Evolutionary conservation across 2,329 filamentous ascomycete species (phyloP).

Genomic region (Aspergillus nomiae): DNA sequence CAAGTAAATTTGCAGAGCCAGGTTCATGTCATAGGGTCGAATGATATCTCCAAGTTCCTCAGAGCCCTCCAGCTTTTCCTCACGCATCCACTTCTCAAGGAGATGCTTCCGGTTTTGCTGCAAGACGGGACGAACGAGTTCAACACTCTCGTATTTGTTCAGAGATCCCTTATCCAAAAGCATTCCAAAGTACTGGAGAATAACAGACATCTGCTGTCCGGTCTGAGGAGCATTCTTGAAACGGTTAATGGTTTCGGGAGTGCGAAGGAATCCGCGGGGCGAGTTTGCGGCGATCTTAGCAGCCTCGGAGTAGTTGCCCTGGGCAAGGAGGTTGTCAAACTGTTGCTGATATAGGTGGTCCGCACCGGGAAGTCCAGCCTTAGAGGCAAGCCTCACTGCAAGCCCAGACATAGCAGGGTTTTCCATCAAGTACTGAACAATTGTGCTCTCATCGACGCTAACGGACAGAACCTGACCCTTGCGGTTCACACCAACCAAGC

Average conservation of each 20-base stretch:
- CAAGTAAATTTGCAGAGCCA: constrained; percentile 86
- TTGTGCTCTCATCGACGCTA: constrained; percentile 84
- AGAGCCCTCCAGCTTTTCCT: constrained; percentile 93
- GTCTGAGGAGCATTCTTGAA: constrained; percentile 84
- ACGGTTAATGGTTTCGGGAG: constrained; percentile 89
- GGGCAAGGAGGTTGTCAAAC: constrained; percentile 82
- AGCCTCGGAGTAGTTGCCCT: constrained; percentile 81
- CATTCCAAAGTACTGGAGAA: constrained; percentile 97
- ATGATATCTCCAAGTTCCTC: constrained; percentile 96
- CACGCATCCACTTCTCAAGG: constrained; percentile 96
- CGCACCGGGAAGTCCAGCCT: constrained; percentile 89
- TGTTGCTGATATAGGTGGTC: constrained; percentile 91
- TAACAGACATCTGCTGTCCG: constrained; percentile 79
- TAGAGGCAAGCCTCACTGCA: constrained; percentile 93
- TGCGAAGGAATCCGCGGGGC: constrained; percentile 91
- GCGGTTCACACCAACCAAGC: constrained; percentile 92
- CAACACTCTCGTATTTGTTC: constrained; percentile 91
- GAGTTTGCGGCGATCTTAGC: constrained; percentile 97
- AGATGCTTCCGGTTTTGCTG: constrained; percentile 93
- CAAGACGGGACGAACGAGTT: constrained; percentile 89
- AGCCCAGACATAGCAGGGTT: constrained; percentile 93
- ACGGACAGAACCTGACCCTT: constrained; percentile 97
- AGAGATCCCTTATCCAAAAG: constrained; percentile 91
- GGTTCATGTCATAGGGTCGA: constrained; percentile 80
- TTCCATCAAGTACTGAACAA: constrained; percentile 93